These are phyloP conservation scores for Volvox africanus DNA, from an alignment of 139 green algal species.

Conservation along the genomic window DNA sequence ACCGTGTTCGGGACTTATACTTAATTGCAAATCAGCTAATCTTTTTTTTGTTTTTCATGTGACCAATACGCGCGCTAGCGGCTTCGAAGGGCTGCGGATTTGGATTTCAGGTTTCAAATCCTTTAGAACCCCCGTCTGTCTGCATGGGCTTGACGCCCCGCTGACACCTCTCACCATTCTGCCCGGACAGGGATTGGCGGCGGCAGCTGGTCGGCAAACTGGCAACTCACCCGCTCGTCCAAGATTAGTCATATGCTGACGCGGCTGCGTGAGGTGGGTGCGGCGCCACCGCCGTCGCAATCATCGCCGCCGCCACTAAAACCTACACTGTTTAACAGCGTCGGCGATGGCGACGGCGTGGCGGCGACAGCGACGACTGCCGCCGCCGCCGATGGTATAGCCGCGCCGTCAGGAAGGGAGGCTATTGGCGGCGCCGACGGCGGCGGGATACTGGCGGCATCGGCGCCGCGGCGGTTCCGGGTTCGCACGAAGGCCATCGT, in stretches of 20 bases:
- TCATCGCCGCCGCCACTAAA: neutral
- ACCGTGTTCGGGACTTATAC: too few species aligned
- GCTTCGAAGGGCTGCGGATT: too few species aligned
- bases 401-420: neutral
- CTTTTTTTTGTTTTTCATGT: too few species aligned
- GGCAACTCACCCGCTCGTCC: constrained; percentile 78
- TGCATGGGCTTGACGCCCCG: too few species aligned
- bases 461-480: neutral
- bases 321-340: neutral
- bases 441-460: neutral
- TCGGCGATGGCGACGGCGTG: constrained; percentile 37
- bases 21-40: too few species aligned
- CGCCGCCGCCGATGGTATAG: neutral
- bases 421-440: neutral
- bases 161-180: too few species aligned
- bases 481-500: constrained; percentile 85
- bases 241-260: constrained; percentile 81
- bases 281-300: constrained; percentile 33
- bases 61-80: too few species aligned
- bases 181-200: constrained; percentile 57
- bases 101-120: too few species aligned
- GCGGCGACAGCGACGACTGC: neutral
- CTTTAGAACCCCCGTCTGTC: too few species aligned
- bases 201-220: constrained; percentile 85
- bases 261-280: constrained; percentile 71